phyloP scores from a whole-genome alignment of 352 stramenopile genomes.

The Phytophthora crassamura region DNA sequence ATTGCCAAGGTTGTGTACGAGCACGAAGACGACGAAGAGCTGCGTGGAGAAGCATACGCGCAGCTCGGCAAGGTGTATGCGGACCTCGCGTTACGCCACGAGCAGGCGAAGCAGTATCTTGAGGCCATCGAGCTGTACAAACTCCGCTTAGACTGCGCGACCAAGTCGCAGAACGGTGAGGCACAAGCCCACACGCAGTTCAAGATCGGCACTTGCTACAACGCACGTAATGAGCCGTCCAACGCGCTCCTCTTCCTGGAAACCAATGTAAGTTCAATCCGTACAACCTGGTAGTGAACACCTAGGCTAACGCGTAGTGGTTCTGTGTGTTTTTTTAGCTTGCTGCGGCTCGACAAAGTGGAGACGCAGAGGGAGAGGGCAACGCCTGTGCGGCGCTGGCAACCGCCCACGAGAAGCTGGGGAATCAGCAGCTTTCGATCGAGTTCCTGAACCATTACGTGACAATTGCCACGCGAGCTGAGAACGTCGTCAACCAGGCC shows the following conservation, averaged over 20 bases:
- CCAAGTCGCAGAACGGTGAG: slow-evolving; percentile 68
- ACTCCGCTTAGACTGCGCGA: slow-evolving; percentile 72
- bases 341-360: slow-evolving; percentile 55
- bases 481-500: slow-evolving; percentile 89
- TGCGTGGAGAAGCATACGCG: slow-evolving; percentile 58
- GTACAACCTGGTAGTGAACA: background rate
- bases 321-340: slow-evolving; percentile 40
- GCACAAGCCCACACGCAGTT: slow-evolving; percentile 69
- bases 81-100: slow-evolving; percentile 57
- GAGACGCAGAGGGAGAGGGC: slow-evolving; percentile 79
- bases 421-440: slow-evolving; percentile 82
- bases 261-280: slow-evolving; percentile 51
- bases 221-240: slow-evolving; percentile 56
- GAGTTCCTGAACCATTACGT: slow-evolving; percentile 91
- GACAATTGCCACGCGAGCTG: slow-evolving; percentile 74
- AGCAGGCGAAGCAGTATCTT: slow-evolving; percentile 45
- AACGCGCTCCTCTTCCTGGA: slow-evolving; percentile 89
- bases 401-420: slow-evolving; percentile 84
- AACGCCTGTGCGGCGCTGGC: slow-evolving; percentile 89
- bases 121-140: slow-evolving; percentile 79
- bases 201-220: slow-evolving; percentile 83
- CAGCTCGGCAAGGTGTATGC: slow-evolving; percentile 85
- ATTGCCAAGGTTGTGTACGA: slow-evolving; percentile 80
- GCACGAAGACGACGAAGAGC: slow-evolving; percentile 64
- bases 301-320: background rate